Conservation (phyloP, 148 eudicot genomes). For the Amaranthus cruentus region DNA sequence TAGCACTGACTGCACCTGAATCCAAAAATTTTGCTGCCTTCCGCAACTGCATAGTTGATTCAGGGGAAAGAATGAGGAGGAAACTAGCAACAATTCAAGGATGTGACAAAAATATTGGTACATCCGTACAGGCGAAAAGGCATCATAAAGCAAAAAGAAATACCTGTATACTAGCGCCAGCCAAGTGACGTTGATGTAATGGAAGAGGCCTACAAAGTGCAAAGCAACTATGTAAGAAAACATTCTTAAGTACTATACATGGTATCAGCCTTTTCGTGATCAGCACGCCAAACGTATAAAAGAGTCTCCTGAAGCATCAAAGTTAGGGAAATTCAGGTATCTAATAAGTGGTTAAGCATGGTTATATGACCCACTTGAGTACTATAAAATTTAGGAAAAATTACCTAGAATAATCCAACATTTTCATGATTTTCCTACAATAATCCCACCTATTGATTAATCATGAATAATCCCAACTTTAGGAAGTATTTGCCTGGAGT, state of each 20-base stretch:
- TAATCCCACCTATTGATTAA: too few species aligned
- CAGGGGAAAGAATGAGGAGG: neutral
- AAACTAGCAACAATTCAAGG: constrained; percentile 4
- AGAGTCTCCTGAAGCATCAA: too few species aligned
- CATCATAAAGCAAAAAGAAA: constrained; percentile 3
- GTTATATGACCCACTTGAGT: too few species aligned
- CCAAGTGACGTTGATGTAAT: constrained; percentile 88
- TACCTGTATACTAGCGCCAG: constrained; percentile 90
- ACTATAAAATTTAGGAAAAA: too few species aligned
- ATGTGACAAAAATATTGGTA: constrained; percentile 1
- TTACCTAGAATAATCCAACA: too few species aligned
- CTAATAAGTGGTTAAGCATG: too few species aligned
- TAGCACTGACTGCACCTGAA: constrained; percentile 96
- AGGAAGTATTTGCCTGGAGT: too few species aligned
- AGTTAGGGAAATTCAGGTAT: too few species aligned
- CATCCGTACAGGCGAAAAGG: neutral
- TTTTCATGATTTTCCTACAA: too few species aligned
- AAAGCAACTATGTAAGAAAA: constrained; percentile 3
- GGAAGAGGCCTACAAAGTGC: constrained; percentile 78
- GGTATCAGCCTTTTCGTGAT: neutral
- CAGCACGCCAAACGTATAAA: too few species aligned
- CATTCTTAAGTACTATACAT: neutral
- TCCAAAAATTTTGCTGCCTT: constrained; percentile 92
- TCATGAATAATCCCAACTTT: too few species aligned
- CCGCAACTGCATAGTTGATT: constrained; percentile 53